Conservation (phyloP, 1,284 basidiomycete species). For the Boletellus deceptivus region DNA sequence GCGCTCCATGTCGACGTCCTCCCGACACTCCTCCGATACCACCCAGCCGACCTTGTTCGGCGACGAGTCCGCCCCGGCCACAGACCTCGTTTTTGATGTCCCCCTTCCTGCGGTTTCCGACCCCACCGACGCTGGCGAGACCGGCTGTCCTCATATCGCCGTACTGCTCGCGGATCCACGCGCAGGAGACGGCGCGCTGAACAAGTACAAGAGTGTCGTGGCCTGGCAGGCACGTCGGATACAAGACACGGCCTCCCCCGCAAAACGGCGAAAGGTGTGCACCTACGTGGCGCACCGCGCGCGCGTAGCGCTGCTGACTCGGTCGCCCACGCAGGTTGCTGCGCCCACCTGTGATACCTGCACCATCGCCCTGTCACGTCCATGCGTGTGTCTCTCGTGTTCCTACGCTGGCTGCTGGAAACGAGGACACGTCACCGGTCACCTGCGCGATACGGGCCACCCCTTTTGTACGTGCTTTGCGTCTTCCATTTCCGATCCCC, state of each 20-base stretch:
- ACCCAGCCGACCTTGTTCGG: constrained; percentile 32
- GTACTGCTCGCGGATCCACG: constrained; percentile 30
- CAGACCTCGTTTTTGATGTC: constrained; percentile 12
- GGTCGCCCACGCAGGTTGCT: constrained; percentile 29
- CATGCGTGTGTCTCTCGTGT: constrained; percentile 81
- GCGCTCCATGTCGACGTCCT: constrained; percentile 27
- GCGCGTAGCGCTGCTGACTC: not conserved
- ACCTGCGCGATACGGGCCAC: constrained; percentile 59
- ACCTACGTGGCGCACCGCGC: not conserved
- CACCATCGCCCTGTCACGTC: constrained; percentile 55
- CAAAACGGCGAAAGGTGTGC: constrained; percentile 46
- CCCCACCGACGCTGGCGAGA: constrained; percentile 9
- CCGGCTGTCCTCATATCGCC: constrained; percentile 21
- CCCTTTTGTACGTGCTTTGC: constrained; percentile 59
- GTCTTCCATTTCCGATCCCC: not conserved
- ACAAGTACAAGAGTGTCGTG: constrained; percentile 39
- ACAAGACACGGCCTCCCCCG: constrained; percentile 34
- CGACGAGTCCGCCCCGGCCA: constrained; percentile 18
- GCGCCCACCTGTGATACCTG: constrained; percentile 68
- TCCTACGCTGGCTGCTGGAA: constrained; percentile 73
- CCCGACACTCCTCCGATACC: constrained; percentile 14
- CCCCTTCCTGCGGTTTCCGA: constrained; percentile 12
- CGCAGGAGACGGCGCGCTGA: constrained; percentile 25
- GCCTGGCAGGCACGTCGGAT: constrained; percentile 39
- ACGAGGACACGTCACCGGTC: constrained; percentile 52